phyloP scores from a whole-genome alignment of 805 yeast genomes.

The Candida sphagnicola region DNA sequence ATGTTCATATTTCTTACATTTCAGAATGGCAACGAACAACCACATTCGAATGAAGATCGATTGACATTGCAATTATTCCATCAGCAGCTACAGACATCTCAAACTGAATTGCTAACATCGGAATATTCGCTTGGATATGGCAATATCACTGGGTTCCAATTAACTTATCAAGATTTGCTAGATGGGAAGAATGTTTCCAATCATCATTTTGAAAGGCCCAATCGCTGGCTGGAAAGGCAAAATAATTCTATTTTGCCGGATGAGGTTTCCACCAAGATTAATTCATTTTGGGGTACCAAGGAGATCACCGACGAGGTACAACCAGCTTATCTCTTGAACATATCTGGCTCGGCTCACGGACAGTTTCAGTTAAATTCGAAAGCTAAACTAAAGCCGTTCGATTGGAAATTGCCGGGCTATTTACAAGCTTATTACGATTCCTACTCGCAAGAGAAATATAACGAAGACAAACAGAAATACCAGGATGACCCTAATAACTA shows the following conservation, averaged over 20 bases:
- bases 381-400: conserved; percentile 10
- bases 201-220: conserved; percentile 39
- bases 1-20: conserved; percentile 31
- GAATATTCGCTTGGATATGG: conserved; percentile 56
- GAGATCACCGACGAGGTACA: conserved; percentile 9
- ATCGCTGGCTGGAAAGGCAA: conserved; percentile 44
- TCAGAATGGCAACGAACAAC: conserved; percentile 27
- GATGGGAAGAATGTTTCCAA: conserved; percentile 42
- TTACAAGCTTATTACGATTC: conserved; percentile 25
- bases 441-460: conserved; percentile 19
- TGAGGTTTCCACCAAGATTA: conserved; percentile 44
- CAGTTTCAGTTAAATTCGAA: conserved; percentile 17
- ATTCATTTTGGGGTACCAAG: conserved; percentile 47
- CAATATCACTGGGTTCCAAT: conserved; percentile 67
- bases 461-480: conserved; percentile 22
- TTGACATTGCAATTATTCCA: conserved; percentile 23
- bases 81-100: conserved; percentile 15
- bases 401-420: conserved; percentile 25
- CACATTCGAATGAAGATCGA: conserved; percentile 20
- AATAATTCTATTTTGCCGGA: conserved; percentile 59
- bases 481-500: conserved; percentile 24
- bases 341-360: conserved; percentile 33
- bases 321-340: conserved; percentile 28
- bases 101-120: conserved; percentile 28
- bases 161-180: conserved; percentile 59